Base-by-base conservation (phyloP, 495 filamentous ascomycete genomes). In the Massariosphaeria phaeospora region DNA sequence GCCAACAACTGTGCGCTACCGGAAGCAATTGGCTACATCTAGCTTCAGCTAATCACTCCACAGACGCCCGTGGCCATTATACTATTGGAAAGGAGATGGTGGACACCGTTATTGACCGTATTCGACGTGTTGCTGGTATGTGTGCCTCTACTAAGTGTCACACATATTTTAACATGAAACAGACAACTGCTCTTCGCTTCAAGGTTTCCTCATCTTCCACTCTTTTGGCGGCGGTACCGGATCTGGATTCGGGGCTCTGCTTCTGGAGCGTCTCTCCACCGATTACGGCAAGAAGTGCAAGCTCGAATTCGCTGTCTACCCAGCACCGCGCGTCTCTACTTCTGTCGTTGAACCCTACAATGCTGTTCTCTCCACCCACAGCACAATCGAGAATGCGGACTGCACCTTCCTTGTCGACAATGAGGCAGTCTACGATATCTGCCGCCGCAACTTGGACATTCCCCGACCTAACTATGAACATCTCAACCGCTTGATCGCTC, bases 271-370 rank as follows among this genome's bases (percentile, higher is more conserved):
- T 57, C 83, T 95, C 29, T 84, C 89, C 23, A 84, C 84, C 59
- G 88, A 94, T 70, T 95, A 91, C 66, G 87, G 84, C 70, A 94
- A 93, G 82, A 95, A 95, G 79, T 88, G 82, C 75, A 95, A 95
- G 78, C 84, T 95, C 40, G 89, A 95, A 70, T 95, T 95, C 71
- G 81, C 87, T 39, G 81, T 95, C 63, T 95, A 94, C 73, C 89
- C 89, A 18, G 84, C 89, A 27, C 88, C 88, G 36, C 84, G 85
- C 40, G 84, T 91, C 36, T 88, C 89, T 5, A 91, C 87, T 31
- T 86, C 89, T 15, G 88, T 95, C 39, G 89, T 94, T 26, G 89
- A 95, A 79, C 89, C 89, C 13, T 95, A 95, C 81, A 95, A 95
- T 66, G 86, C 89, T 42, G 88, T 95, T 52, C 77, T 95, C 30